Evolutionary conservation across 345 rosid species (phyloP).

Genomic region (Angophora floribunda): DNA sequence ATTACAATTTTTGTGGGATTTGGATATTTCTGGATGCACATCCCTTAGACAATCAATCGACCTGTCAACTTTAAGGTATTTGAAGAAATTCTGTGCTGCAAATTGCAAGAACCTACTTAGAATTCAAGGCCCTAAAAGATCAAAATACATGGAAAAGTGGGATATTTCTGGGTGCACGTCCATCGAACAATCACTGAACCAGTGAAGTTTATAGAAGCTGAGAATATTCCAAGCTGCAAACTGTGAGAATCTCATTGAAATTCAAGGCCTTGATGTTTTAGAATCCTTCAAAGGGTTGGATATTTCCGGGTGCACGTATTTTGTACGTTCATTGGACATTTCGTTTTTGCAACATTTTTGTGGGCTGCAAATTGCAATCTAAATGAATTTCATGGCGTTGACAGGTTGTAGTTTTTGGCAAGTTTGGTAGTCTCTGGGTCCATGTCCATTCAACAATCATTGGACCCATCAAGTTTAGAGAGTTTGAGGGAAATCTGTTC

Average conservation of each 20-base stretch:
- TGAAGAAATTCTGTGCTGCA: background rate
- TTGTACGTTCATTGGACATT: no score
- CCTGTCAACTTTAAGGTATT: rapidly evolving
- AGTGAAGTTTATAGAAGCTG: rapidly evolving
- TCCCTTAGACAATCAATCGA: background rate
- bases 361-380: no score
- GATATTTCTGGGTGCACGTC: rapidly evolving
- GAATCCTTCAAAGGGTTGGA: no score
- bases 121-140: background rate
- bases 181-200: background rate
- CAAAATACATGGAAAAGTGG: rapidly evolving
- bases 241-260: background rate
- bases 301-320: no score
- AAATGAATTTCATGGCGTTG: no score
- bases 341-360: no score
- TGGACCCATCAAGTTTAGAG: no score
- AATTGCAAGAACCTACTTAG: rapidly evolving
- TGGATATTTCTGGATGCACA: rapidly evolving
- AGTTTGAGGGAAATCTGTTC: rapidly evolving
- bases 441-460: no score
- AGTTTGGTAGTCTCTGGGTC: no score
- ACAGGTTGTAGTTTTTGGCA: no score
- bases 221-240: background rate
- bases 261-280: background rate
- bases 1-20: background rate